A percentile compares a stretch with the other conserved stretches of the same genome.
These are phyloP conservation scores for Dendrocalamus sinicus DNA, from an alignment of 176 grass and related monocot genomes.

Conservation along the genomic window DNA sequence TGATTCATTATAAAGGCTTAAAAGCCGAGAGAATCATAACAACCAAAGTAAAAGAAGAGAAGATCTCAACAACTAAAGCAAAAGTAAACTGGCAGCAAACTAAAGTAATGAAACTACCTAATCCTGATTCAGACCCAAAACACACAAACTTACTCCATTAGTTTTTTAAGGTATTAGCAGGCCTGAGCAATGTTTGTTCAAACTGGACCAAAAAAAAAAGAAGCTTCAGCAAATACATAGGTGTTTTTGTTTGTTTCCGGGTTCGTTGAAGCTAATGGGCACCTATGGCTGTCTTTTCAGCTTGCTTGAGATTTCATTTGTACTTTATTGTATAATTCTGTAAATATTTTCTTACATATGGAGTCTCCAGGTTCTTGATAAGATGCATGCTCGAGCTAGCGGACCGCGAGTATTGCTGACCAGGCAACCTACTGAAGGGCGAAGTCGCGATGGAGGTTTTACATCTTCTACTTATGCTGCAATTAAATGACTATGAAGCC, in stretches of 20 bases:
- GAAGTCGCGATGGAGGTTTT: conserved; percentile 91
- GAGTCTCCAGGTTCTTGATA: conserved; percentile 79
- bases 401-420: conserved; percentile 81
- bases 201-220: neutral
- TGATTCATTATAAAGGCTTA: too few relatives aligned
- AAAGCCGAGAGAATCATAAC: too few relatives aligned
- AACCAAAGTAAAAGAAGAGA: too few relatives aligned
- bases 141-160: too few relatives aligned
- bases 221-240: neutral
- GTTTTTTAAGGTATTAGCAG: neutral
- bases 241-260: neutral
- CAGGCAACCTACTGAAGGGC: conserved; percentile 93
- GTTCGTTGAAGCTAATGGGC: conserved; percentile 17
- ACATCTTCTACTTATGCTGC: conserved; percentile 32
- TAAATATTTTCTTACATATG: conserved; percentile 34
- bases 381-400: conserved; percentile 95
- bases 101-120: too few relatives aligned
- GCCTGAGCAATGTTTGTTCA: conserved; percentile 15
- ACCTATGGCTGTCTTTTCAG: neutral
- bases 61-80: too few relatives aligned
- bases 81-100: too few relatives aligned
- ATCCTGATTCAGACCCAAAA: too few relatives aligned
- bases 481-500: neutral
- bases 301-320: conserved; percentile 12
- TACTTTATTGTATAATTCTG: conserved; percentile 4